Conservation (phyloP, 2,329 filamentous ascomycete species). For the Nemania sp. region DNA sequence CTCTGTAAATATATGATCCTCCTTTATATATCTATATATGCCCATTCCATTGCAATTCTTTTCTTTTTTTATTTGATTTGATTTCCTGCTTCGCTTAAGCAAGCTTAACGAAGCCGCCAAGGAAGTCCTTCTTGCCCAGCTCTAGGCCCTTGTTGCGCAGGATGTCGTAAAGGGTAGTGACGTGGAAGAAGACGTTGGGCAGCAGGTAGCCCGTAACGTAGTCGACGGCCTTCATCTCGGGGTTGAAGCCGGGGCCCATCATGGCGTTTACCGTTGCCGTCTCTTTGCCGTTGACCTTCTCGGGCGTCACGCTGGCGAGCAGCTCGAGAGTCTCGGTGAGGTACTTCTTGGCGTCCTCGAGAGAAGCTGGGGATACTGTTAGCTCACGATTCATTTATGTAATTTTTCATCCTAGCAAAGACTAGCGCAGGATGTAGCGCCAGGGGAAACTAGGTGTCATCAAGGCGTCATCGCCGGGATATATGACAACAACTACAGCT, state of each 20-base stretch:
- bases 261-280: slow-evolving; percentile 19
- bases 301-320: slow-evolving; percentile 49
- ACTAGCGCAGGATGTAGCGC: neutral
- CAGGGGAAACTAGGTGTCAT: neutral
- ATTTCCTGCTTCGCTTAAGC: neutral
- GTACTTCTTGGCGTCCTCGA: slow-evolving; percentile 53
- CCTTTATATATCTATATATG: slow-evolving; percentile 3
- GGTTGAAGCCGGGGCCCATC: slow-evolving; percentile 38
- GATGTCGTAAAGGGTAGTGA: slow-evolving; percentile 69
- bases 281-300: slow-evolving; percentile 52
- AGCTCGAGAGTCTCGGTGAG: slow-evolving; percentile 50
- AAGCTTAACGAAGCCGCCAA: slow-evolving; percentile 48
- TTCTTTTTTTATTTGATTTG: neutral
- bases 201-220: slow-evolving; percentile 64
- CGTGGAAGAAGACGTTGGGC: slow-evolving; percentile 75
- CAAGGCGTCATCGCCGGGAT: neutral
- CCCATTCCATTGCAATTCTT: neutral
- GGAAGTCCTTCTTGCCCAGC: slow-evolving; percentile 71
- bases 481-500: neutral
- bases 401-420: no score
- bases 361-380: slow-evolving; percentile 33
- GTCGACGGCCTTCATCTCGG: slow-evolving; percentile 46
- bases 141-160: slow-evolving; percentile 70
- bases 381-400: slow-evolving; percentile 4
- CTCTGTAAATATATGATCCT: neutral